Evolutionary conservation across 805 yeast genomes (phyloP).

Genomic region (Torulaspora quercuum): DNA sequence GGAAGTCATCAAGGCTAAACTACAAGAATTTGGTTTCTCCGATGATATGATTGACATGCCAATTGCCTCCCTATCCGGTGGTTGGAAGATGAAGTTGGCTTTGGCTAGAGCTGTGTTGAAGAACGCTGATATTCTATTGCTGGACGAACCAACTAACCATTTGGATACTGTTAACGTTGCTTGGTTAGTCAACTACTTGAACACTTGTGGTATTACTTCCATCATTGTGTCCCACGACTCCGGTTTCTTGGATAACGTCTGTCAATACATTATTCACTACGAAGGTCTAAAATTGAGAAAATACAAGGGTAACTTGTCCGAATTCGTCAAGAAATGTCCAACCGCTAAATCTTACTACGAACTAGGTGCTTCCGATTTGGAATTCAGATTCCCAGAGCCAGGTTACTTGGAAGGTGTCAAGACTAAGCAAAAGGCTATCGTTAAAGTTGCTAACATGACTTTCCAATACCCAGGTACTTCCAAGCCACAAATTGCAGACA

Average conservation of each 20-base stretch:
- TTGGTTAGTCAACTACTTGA: slow-evolving; percentile 99
- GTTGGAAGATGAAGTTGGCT: slow-evolving; percentile 99
- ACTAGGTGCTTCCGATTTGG: slow-evolving; percentile 95
- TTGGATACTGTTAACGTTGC: slow-evolving; percentile 99
- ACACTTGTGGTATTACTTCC: slow-evolving; percentile 97
- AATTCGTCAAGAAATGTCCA: slow-evolving; percentile 98
- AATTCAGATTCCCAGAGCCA: slow-evolving; percentile 98
- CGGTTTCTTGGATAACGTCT: slow-evolving; percentile 96
- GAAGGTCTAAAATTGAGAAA: slow-evolving; percentile 99
- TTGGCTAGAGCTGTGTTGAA: slow-evolving; percentile 98
- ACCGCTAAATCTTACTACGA: slow-evolving; percentile 98
- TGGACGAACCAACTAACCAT: slow-evolving; percentile 99
- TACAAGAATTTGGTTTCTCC: slow-evolving; percentile 87
- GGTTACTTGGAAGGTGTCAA: slow-evolving; percentile 99
- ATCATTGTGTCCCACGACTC: slow-evolving; percentile 99
- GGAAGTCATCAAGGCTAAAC: slow-evolving; percentile 69
- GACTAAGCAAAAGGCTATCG: slow-evolving; percentile 99
- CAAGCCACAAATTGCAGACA: slow-evolving; percentile 88
- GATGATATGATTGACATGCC: slow-evolving; percentile 93
- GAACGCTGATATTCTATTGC: slow-evolving; percentile 95
- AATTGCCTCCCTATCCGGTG: slow-evolving; percentile 96
- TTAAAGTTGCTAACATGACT: slow-evolving; percentile 93
- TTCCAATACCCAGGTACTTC: slow-evolving; percentile 99
- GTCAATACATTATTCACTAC: slow-evolving; percentile 98
- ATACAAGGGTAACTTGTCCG: slow-evolving; percentile 99